These are phyloP conservation scores for Sporodiniella umbellata DNA, from an alignment of 371 early-diverging fungal species.

Conservation along the genomic window DNA sequence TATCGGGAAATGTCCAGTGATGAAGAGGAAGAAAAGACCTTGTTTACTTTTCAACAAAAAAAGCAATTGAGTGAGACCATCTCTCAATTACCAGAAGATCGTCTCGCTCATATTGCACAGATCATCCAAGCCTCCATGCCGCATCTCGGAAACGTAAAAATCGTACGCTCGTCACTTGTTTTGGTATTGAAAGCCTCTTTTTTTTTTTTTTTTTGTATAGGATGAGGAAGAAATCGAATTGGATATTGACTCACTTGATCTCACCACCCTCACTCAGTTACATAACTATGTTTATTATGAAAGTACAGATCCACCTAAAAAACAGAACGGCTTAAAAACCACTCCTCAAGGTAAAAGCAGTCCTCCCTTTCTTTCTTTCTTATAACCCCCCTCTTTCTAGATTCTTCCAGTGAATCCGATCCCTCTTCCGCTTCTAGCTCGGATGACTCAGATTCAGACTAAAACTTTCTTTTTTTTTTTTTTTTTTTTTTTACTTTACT, in stretches of 20 bases:
- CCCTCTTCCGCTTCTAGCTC: neutral
- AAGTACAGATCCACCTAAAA: slow-evolving; percentile 1
- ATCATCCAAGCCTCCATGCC: slow-evolving; percentile 88
- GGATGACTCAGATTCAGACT: no score
- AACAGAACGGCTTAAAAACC: no score
- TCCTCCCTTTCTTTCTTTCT: no score
- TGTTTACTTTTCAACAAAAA: slow-evolving; percentile 87
- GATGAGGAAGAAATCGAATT: slow-evolving; percentile 88
- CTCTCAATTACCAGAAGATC: slow-evolving; percentile 69
- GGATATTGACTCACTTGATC: slow-evolving; percentile 88
- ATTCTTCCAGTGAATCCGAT: slow-evolving; percentile 1
- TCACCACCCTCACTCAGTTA: slow-evolving; percentile 72
- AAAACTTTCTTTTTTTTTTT: no score
- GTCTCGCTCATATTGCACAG: slow-evolving; percentile 71
- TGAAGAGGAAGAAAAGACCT: slow-evolving; percentile 26
- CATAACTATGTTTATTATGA: slow-evolving; percentile 74
- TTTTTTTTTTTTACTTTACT: no score
- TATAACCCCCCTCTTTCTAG: neutral
- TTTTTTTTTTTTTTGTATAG: slow-evolving; percentile 6
- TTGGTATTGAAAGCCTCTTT: neutral
- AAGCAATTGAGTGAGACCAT: slow-evolving; percentile 80
- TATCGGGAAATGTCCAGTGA: neutral
- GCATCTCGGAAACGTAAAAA: slow-evolving; percentile 62
- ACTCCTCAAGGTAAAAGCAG: no score
- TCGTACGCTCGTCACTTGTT: slow-evolving; percentile 31